phyloP scores from a whole-genome alignment of 192 early-diverging fungal species.

The Backusella circina region DNA sequence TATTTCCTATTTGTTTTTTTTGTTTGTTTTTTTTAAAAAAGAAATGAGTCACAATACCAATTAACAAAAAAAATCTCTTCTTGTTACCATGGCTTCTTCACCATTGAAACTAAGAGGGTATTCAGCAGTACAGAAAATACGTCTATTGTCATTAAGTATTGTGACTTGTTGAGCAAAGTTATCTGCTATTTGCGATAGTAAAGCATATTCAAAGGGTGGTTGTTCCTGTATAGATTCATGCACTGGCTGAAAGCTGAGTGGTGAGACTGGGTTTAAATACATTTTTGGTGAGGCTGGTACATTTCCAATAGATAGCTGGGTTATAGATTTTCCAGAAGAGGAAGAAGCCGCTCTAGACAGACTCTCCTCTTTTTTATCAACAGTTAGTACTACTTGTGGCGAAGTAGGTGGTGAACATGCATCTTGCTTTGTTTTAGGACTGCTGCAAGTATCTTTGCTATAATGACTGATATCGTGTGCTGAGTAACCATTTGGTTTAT shows the following conservation, averaged over 20 bases:
- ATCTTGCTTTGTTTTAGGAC: background rate
- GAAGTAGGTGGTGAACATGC: background rate
- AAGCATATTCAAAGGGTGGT: conserved; percentile 1
- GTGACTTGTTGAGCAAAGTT: conserved; percentile 13
- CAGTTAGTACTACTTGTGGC: background rate
- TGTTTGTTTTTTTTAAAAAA: no score
- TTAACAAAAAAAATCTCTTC: no score
- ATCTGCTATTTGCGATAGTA: conserved; percentile 7
- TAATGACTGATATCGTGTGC: background rate
- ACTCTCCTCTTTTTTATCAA: background rate
- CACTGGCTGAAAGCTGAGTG: conserved; percentile 7
- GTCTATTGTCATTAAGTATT: conserved; percentile 5
- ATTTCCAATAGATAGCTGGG: background rate
- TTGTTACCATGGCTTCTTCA: conserved; percentile 27
- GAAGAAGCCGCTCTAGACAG: background rate
- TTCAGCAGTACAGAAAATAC: conserved; percentile 23
- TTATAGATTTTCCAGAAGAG: conserved; percentile 10
- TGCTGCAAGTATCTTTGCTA: background rate
- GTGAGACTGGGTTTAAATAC: conserved; percentile 6
- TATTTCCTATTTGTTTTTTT: conserved; percentile 5
- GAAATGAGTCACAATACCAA: background rate
- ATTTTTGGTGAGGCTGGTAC: conserved; percentile 6
- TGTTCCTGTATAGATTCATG: background rate
- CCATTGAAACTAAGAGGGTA: conserved; percentile 32
- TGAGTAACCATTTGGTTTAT: background rate